Conservation (phyloP, 345 rosid species). For the Lenwebbia sp. region DNA sequence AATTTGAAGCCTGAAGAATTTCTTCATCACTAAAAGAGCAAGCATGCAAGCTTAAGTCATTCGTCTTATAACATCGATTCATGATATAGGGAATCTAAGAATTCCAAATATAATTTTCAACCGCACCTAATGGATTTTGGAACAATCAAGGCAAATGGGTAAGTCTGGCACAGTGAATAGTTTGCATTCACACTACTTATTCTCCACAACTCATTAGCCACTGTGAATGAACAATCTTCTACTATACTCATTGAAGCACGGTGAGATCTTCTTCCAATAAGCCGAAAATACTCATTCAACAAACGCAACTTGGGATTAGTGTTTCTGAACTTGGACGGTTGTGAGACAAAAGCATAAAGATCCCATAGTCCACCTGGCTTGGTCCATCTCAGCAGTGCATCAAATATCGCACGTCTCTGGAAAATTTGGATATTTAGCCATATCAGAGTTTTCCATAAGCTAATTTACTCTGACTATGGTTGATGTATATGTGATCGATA, state of each 20-base stretch:
- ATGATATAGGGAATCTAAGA: background rate
- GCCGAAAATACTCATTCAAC: constrained; percentile 90
- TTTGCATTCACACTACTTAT: constrained; percentile 57
- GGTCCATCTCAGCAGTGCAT: constrained; percentile 46
- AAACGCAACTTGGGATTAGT: constrained; percentile 71
- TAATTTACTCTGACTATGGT: background rate
- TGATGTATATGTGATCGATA: background rate
- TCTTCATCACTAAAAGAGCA: constrained; percentile 62
- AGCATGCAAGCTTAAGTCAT: constrained; percentile 5
- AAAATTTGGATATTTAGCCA: constrained; percentile 1
- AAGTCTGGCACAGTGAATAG: constrained; percentile 66
- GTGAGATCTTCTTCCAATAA: constrained; percentile 50
- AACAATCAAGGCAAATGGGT: constrained; percentile 86
- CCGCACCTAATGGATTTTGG: constrained; percentile 74
- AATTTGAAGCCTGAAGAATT: constrained; percentile 72
- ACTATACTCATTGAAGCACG: constrained; percentile 63
- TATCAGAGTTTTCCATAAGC: background rate
- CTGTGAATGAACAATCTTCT: constrained; percentile 48
- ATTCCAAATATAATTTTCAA: background rate
- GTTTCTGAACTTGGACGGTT: constrained; percentile 60
- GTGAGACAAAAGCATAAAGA: constrained; percentile 76
- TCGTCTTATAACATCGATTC: constrained; percentile 2
- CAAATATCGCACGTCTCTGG: constrained; percentile 69
- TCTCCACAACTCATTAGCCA: constrained; percentile 86
- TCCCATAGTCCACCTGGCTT: constrained; percentile 73